Evolutionary conservation across 192 early-diverging fungal species (phyloP), one percentile per base, ranked within the genome.

Genomic region (Backusella australiensis): DNA sequence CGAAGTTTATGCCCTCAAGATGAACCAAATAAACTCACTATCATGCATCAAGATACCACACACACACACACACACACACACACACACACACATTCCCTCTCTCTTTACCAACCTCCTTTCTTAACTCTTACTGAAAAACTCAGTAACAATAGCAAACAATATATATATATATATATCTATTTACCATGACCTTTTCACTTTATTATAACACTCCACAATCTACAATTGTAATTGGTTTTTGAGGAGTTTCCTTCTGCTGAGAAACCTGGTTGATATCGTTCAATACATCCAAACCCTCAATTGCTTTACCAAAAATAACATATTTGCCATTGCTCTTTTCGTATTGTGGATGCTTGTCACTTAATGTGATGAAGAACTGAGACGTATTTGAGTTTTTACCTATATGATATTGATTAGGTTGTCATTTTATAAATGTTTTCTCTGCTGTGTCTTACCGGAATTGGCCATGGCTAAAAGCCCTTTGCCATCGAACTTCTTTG

Each of bases 251-350:
- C 35, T 49, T 36, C 32, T 79, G n/a, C 1, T 69, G 39, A 21
- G 53, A 17, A 0, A 82, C 70, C 14, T 35, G 15, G 42, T 91
- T 80, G 74, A 91, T 56, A 12, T 44, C 74, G 34, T 80, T 67
- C n/a, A 92, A 76, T 3, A 88, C 84, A 23, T 89, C 83, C 78
- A 89, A 38, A 1, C 91, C 91, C 69, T 89, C 78, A 5, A 89
- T 53, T 9, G 90, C 87, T 23, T 85, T 79, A 26, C 91, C 92
- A 84, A 93, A 93, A 12, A 93, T 87, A 1, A 92, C 91, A 81
- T 93, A 90, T 70, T 86, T 82, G 1, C 87, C 87, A 74, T 90
- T 81, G 23, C 88, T 79, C 81, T 83, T 83, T 26, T 79, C 75
- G 15, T 80, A 75, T 46, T 73, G 72, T 35, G 75, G 53, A 23